phyloP scores from a whole-genome alignment of 2,329 filamentous ascomycete species.

The Cladorrhinum sp. region DNA sequence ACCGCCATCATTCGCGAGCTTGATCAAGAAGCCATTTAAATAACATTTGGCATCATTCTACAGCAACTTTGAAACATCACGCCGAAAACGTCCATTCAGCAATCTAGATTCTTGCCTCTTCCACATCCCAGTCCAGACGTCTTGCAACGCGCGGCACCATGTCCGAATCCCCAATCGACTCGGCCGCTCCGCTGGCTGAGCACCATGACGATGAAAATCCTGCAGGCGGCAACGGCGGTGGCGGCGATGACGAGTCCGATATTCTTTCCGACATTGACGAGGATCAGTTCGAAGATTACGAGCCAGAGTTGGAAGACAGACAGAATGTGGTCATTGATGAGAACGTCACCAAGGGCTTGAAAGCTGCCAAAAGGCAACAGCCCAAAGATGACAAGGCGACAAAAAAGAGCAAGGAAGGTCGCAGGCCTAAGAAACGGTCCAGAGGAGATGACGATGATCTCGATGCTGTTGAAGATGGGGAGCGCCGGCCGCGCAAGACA shows the following conservation, averaged over 20 bases:
- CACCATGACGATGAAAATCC: constrained; percentile 18
- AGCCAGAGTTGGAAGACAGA: constrained; percentile 59
- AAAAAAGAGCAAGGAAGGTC: constrained; percentile 74
- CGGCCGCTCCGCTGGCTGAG: constrained; percentile 32
- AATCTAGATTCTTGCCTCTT: neutral
- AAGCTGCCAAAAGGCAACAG: constrained; percentile 64
- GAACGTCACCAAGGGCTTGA: constrained; percentile 60
- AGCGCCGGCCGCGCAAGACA: constrained; percentile 29
- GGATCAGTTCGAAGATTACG: constrained; percentile 68
- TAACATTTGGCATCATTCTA: no score
- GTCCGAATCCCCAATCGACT: constrained; percentile 47
- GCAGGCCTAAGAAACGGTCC: constrained; percentile 62
- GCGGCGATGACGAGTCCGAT: constrained; percentile 48
- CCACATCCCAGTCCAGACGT: neutral
- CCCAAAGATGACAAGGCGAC: constrained; percentile 54
- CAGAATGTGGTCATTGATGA: constrained; percentile 63
- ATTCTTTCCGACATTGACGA: constrained; percentile 67
- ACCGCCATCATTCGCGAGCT: neutral
- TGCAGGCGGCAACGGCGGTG: constrained; percentile 38
- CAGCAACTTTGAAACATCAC: neutral
- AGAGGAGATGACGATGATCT: constrained; percentile 52
- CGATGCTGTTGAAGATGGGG: constrained; percentile 43
- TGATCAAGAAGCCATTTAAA: neutral
- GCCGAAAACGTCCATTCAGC: neutral
- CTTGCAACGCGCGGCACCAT: constrained; percentile 26